A percentile compares a stretch with the other conserved stretches of the same genome.
Conservation (phyloP, 1,284 basidiomycete species). For the Austroboletus rostrupii region DNA sequence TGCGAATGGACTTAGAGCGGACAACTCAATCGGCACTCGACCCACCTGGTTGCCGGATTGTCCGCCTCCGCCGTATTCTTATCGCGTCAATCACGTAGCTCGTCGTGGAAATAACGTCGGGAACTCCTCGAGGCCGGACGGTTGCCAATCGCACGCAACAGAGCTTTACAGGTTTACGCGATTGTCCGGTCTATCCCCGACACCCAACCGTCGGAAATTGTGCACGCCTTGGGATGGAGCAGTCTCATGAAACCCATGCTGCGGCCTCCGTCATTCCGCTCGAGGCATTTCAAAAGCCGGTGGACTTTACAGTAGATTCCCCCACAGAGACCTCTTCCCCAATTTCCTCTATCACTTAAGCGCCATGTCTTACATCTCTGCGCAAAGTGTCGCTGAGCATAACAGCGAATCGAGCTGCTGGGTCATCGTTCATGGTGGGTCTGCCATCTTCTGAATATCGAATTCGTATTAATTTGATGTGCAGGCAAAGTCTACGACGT, state of each 20-base stretch:
- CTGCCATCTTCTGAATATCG: background rate
- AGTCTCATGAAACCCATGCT: slow-evolving; percentile 1
- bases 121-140: background rate
- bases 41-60: background rate
- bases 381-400: slow-evolving; percentile 40
- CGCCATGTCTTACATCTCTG: slow-evolving; percentile 17
- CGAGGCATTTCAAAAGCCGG: slow-evolving; percentile 12
- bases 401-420: slow-evolving; percentile 52
- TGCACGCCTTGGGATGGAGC: slow-evolving; percentile 1
- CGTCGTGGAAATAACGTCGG: background rate
- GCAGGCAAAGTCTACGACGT: slow-evolving; percentile 68
- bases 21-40: background rate
- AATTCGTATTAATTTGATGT: background rate
- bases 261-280: slow-evolving; percentile 18
- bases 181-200: slow-evolving; percentile 26
- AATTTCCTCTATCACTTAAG: background rate
- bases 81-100: background rate
- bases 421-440: slow-evolving; percentile 68
- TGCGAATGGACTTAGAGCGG: slow-evolving; percentile 19
- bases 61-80: background rate
- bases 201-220: background rate
- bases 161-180: background rate
- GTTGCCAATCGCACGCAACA: background rate
- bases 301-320: background rate
- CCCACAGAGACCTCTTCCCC: background rate